Evolutionary conservation across 2,329 filamentous ascomycete genomes (phyloP).

Genomic region (Nigrospora osmanthi): DNA sequence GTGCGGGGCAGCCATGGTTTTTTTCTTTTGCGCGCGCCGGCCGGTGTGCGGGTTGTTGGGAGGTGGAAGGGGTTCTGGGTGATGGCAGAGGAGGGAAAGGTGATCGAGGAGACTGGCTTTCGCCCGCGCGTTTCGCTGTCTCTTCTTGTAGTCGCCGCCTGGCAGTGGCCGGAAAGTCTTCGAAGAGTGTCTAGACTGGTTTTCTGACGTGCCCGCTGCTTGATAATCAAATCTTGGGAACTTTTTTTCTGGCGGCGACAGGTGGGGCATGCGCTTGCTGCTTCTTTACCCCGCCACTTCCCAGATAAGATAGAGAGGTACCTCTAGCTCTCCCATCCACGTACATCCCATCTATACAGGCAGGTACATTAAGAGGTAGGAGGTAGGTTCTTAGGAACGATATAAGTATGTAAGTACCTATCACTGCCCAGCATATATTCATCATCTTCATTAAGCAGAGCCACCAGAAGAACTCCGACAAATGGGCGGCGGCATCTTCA

Average conservation of each 20-base stretch:
- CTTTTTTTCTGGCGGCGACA: conserved; percentile 7
- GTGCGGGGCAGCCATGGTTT: conserved; percentile 26
- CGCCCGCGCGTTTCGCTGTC: background rate
- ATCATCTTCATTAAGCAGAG: too few relatives aligned
- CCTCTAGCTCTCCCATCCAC: too few relatives aligned
- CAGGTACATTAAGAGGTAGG: too few relatives aligned
- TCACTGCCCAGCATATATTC: too few relatives aligned
- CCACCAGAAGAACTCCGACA: too few relatives aligned
- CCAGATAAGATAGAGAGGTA: too few relatives aligned
- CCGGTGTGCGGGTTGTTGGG: background rate
- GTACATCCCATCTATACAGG: too few relatives aligned
- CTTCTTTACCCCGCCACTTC: background rate
- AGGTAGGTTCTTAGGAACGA: too few relatives aligned
- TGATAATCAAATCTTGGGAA: conserved; percentile 13
- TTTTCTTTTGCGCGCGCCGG: too few relatives aligned
- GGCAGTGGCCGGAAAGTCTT: background rate
- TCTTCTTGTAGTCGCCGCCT: background rate
- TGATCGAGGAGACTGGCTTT: too few relatives aligned
- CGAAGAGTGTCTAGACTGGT: background rate
- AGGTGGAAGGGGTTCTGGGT: background rate
- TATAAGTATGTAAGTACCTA: too few relatives aligned
- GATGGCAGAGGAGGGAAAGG: background rate
- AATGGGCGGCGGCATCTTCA: too few relatives aligned
- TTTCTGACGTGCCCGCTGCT: conserved; percentile 5
- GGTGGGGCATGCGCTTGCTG: background rate